Percentiles rank a stretch among this genome's conserved stretches.
phyloP scores from a whole-genome alignment of 2,329 filamentous ascomycete species.

The Aspergillus bombycis region DNA sequence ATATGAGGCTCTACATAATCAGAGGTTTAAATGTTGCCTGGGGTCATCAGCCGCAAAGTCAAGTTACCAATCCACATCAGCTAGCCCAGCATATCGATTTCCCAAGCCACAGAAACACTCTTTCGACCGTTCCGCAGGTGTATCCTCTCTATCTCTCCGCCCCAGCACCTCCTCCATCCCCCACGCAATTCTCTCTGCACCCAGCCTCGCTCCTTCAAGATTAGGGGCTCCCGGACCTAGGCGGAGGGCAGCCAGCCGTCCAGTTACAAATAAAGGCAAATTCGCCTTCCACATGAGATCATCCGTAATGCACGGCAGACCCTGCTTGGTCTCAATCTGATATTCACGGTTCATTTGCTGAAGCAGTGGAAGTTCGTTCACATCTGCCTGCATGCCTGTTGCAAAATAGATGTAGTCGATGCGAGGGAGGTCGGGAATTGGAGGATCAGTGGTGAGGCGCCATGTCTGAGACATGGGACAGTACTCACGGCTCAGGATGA shows the following conservation, averaged over 20 bases:
- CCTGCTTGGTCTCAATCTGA: conserved; percentile 65
- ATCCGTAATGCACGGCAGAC: conserved; percentile 73
- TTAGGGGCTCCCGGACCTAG: conserved; percentile 75
- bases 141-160: conserved; percentile 22
- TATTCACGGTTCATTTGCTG: conserved; percentile 61
- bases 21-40: neutral
- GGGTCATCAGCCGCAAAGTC: conserved; percentile 4
- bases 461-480: conserved; percentile 53
- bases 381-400: conserved; percentile 70
- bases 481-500: conserved; percentile 57
- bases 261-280: conserved; percentile 74
- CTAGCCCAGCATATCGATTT: conserved; percentile 42
- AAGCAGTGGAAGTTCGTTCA: conserved; percentile 64
- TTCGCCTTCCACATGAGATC: conserved; percentile 75
- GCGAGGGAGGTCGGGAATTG: conserved; percentile 51
- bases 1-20: neutral
- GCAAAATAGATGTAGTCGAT: conserved; percentile 76
- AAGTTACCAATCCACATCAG: conserved; percentile 17
- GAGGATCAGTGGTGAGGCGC: conserved; percentile 57
- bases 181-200: conserved; percentile 75
- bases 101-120: conserved; percentile 45
- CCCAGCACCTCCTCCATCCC: conserved; percentile 64
- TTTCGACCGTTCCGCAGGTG: conserved; percentile 30
- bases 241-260: conserved; percentile 67
- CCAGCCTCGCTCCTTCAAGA: conserved; percentile 71